Conservation (phyloP, 2,329 filamentous ascomycete species). For the Pseudocercospora musae region DNA sequence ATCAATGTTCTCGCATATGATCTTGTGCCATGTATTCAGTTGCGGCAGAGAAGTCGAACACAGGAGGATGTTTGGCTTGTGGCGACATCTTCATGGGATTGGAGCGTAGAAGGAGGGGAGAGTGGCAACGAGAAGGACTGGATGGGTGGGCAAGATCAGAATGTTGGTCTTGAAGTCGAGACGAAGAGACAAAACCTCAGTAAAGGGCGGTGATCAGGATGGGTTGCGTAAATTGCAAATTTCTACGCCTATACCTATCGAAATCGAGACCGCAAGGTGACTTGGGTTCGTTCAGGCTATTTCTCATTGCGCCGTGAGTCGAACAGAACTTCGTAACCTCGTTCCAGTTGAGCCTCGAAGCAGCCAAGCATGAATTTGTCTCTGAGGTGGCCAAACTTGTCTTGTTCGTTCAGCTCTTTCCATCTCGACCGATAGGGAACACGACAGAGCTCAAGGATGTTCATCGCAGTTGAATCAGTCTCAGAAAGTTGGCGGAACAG, state of each 20-base stretch:
- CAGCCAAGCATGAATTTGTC: background rate
- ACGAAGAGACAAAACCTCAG: background rate
- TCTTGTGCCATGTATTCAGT: no score
- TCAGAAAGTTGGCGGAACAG: no score
- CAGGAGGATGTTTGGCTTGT: background rate
- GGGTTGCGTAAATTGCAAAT: background rate
- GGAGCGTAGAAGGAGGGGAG: background rate
- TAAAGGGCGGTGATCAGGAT: background rate
- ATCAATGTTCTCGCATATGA: no score
- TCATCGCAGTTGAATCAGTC: background rate
- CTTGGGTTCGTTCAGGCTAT: background rate
- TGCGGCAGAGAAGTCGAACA: no score
- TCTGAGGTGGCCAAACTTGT: background rate
- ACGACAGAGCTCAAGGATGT: background rate
- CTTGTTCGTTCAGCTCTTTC: background rate
- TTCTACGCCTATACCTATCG: background rate
- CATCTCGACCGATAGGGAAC: background rate
- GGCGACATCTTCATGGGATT: background rate
- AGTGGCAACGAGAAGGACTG: background rate
- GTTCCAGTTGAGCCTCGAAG: background rate
- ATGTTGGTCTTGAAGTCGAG: background rate
- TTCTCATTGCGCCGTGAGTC: background rate
- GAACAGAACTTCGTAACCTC: background rate
- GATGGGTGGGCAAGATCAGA: background rate
- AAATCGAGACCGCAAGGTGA: background rate